Evolutionary conservation across 805 yeast species (phyloP), one percentile per base, ranked within the genome.

Genomic region (Lachancea mirantina): DNA sequence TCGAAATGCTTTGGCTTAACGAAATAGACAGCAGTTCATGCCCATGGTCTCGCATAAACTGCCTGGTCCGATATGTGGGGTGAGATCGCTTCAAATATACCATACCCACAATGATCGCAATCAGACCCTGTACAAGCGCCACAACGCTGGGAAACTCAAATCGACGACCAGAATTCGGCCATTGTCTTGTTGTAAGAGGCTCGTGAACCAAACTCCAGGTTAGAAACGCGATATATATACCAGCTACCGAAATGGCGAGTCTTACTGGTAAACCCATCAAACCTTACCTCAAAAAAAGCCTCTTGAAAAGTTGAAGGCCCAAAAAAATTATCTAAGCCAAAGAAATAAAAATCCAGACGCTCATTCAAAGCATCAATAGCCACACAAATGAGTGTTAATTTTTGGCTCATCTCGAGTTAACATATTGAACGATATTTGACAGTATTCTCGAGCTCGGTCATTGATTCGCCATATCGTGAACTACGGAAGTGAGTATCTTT

Each of bases 141-240:
- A 88, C 73, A n/a, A 85, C 68, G 36, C 84, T 68, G 1, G 97
- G 87, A 1, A 85, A 78, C 38, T 76, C 71, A 62, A 85, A 88
- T 32, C 63, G 65, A 18, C 64, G 68, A 10, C 57, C 50, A 19
- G 71, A 70, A 6, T 61, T 46, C 2, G 83, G 84, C 58, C 87
- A 85, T 8, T 82, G 72, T 28, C 77, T 78, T 2, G 87, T 75
- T 9, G 87, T 71, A 42, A 92, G 74, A 28, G 89, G 76, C 56
- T 92, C 98, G 52, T 92, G 97, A 8, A 92, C 71, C 22, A 84
- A 70, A 0, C 95, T 87, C 98, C 98, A 92, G 2, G 89, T 70
- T 17, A 92, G 61, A 48, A 92, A 92, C 30, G 95, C 80, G 2
- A 74, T 75, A 50, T 92, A 92, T 22, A 92, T 83, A 0, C 96